These are phyloP conservation scores for Aspergillus egyptiacus DNA, from an alignment of 495 filamentous ascomycete species.

Conservation along the genomic window DNA sequence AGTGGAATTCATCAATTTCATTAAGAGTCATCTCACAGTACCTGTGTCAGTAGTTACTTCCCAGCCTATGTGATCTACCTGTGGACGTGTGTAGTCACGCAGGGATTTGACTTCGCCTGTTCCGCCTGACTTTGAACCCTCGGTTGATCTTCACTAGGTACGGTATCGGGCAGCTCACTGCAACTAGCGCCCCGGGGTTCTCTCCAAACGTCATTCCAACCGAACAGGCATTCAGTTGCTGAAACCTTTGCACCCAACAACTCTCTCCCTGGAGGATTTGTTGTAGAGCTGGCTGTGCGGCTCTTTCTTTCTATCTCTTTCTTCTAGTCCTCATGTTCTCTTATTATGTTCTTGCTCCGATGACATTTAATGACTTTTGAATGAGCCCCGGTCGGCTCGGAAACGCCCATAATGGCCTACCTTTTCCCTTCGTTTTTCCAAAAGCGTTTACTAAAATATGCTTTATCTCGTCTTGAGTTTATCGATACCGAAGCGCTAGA, in stretches of 20 bases:
- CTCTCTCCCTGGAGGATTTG: slow-evolving; percentile 2
- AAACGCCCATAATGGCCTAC: slow-evolving; percentile 36
- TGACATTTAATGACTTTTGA: slow-evolving; percentile 24
- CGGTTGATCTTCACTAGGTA: slow-evolving; percentile 24
- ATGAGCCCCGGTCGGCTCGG: slow-evolving; percentile 31
- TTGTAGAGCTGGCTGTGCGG: neutral
- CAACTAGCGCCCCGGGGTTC: slow-evolving; percentile 16
- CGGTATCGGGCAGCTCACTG: slow-evolving; percentile 9
- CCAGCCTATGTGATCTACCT: neutral
- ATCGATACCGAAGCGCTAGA: slow-evolving; percentile 78
- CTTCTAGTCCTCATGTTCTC: slow-evolving; percentile 6
- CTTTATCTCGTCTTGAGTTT: slow-evolving; percentile 68
- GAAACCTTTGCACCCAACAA: slow-evolving; percentile 9
- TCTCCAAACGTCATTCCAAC: slow-evolving; percentile 23
- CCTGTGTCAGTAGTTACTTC: too few species aligned
- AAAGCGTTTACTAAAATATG: slow-evolving; percentile 77
- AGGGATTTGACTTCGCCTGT: slow-evolving; percentile 16
- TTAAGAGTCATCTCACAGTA: too few species aligned
- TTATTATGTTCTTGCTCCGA: slow-evolving; percentile 25
- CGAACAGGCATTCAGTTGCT: slow-evolving; percentile 12
- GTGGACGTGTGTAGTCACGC: slow-evolving; percentile 21
- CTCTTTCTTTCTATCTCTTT: slow-evolving; percentile 2
- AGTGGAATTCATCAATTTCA: too few species aligned
- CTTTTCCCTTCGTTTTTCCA: slow-evolving; percentile 74
- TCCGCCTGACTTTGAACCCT: slow-evolving; percentile 36